Evolutionary conservation across 495 filamentous ascomycete genomes (phyloP), one percentile per base, ranked within the genome.

Genomic region (Pseudoneurospora amorphoporcata): DNA sequence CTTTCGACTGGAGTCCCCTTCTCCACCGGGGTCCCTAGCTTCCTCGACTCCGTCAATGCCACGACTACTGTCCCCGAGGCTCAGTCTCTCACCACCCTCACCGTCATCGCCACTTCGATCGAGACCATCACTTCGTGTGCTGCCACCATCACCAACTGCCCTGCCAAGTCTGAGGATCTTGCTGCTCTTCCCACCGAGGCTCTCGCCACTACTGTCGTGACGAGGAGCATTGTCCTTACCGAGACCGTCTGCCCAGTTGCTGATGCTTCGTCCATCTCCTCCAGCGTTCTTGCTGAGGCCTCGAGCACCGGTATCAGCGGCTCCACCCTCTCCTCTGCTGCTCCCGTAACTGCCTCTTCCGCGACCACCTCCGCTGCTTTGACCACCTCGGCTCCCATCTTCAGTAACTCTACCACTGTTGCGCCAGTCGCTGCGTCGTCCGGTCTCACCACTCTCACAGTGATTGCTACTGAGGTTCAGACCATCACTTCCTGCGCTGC

Each of bases 401-500:
- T 41, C 73, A 75, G 72, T 29, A 39, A 69, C 47, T 39, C 72
- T 40, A 58, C 29, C 65, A 45, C 69, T 12, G 65, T 41, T n/a
- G 70, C 41, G 9, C 47, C 70, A 10, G 68, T 70, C n/a, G 75
- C 68, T 17, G 77, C 61, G 35, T 61, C 53, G 12, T 61, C 53
- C 53, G 75, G 73, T 29, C 69, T 79, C 73, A 86, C 84, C 39
- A 86, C 84, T 40, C 71, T 86, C 70, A 86, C 84, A 70, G 81
- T 85, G 39, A 86, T 86, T 75, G 82, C 86, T 53, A 92, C 90
- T 16, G 83, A 83, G 72, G 82, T 87, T 74, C 80, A 87, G 71
- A 91, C 90, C 19, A 84, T 91, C 76, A 90, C 86, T 41, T 87
- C 86, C 69, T 91, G 89, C 76, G 87, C 87, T 39, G 77, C 89